Base-by-base conservation (phyloP, 2,329 filamentous ascomycete genomes). In the Aspergillus jensenii region DNA sequence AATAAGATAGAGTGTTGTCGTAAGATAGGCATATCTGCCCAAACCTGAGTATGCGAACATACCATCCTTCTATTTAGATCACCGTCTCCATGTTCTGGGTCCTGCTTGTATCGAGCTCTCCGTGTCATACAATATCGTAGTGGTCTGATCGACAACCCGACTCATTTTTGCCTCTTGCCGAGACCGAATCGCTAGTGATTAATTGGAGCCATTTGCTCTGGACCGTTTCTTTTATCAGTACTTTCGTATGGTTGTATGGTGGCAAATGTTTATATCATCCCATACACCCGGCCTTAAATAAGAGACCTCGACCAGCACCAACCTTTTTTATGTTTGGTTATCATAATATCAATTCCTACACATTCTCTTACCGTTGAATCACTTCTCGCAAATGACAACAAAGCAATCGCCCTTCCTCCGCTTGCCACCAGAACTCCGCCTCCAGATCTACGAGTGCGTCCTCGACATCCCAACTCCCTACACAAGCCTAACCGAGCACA, bases 401-500 rank as follows among this genome's bases (percentile, higher is more conserved):
- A 19, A 47, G 44, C n/a, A 40, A 45, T 63, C 67, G 1, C 52
- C 55, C 6, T 62, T 74, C 25, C 65, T 73, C 11, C 63, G 55
- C 14, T 59, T 74, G 5, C 71, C 70, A 2, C 48, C 66, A 4
- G 71, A 73, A 52, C 64, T 74, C 17, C 71, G 71, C 9, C 65
- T 73, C 25, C 70, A 69, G 49, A 73, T 74, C 58, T 74, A 74
- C 56, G 65, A 71, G 58, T 72, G 71, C 58, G 66, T 69, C 8
- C 56, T 74, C 8, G 39, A 61, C 17, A 62, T 68, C 12, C 70
- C 67, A 33, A 73, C 73, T 44, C 66, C 71, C 23, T 72, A 72
- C 55, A 47, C 33, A 47, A 31, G 19, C 19, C 33, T 21, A 37
- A 47, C 41, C 6, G 39, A 52, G 11, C n/a, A 33, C 35, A 47